A percentile compares a stretch with the other conserved stretches of the same genome.
These are phyloP conservation scores for Comarum palustre DNA, from an alignment of 306 rosid genomes.

Conservation along the genomic window DNA sequence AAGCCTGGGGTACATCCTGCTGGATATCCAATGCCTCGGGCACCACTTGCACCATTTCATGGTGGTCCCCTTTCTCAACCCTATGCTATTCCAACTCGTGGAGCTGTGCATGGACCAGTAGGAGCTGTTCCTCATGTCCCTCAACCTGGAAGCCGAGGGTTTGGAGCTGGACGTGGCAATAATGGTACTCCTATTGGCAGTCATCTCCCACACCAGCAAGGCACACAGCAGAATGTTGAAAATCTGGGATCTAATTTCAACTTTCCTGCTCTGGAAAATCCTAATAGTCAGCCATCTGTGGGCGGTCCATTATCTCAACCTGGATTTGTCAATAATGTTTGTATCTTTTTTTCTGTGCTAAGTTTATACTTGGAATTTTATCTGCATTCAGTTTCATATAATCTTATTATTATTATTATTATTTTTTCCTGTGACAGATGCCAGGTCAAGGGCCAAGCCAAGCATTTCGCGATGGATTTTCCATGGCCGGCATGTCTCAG, in stretches of 20 bases:
- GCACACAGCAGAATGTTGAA: conserved; percentile 71
- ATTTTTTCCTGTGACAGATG: conserved; percentile 47
- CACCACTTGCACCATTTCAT: conserved; percentile 77
- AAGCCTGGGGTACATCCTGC: conserved; percentile 87
- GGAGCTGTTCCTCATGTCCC: conserved; percentile 99
- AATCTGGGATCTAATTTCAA: conserved; percentile 75
- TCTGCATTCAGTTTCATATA: neutral
- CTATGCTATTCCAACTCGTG: conserved; percentile 98
- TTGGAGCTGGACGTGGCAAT: conserved; percentile 90
- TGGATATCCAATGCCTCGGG: conserved; percentile 84
- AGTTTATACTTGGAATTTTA: conserved; percentile 4
- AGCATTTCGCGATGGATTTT: conserved; percentile 84
- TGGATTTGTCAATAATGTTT: conserved; percentile 90
- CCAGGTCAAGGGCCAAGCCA: conserved; percentile 81
- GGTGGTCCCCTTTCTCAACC: conserved; percentile 96
- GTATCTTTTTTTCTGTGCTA: conserved; percentile 16
- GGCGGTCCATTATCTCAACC: conserved; percentile 96
- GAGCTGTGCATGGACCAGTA: conserved; percentile 93
- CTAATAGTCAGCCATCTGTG: conserved; percentile 93
- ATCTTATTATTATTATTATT: conserved; percentile 24
- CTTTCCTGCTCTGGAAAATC: conserved; percentile 79
- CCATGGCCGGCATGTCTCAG: conserved; percentile 95
- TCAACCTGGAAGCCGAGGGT: conserved; percentile 86
- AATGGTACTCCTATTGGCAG: conserved; percentile 77
- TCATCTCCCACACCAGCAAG: conserved; percentile 90